These are phyloP conservation scores for Scheffersomyces parashehatae DNA, from an alignment of 1,139 yeast genomes.

Conservation along the genomic window DNA sequence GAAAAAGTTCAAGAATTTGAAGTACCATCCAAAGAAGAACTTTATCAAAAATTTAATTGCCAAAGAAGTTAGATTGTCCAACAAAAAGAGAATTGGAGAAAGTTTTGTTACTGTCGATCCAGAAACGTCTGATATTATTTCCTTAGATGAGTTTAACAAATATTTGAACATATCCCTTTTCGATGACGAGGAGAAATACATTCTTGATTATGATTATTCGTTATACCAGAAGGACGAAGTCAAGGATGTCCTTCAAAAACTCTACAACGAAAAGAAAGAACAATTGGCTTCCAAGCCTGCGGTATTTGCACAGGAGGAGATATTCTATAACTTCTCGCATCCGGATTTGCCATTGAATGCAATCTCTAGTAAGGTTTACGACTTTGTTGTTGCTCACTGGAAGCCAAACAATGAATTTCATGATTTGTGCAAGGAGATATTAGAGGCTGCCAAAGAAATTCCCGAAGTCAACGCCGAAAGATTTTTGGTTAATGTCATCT, in stretches of 20 bases:
- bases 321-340: slow-evolving; percentile 38
- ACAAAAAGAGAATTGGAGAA: slow-evolving; percentile 66
- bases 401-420: slow-evolving; percentile 41
- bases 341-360: slow-evolving; percentile 40
- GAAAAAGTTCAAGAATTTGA: slow-evolving; percentile 30
- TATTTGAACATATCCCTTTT: slow-evolving; percentile 54
- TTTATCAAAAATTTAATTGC: slow-evolving; percentile 79
- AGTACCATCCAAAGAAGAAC: slow-evolving; percentile 70
- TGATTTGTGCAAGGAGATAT: slow-evolving; percentile 32
- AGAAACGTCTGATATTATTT: slow-evolving; percentile 24
- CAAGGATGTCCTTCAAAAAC: slow-evolving; percentile 27
- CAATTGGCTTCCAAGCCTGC: slow-evolving; percentile 24
- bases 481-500: slow-evolving; percentile 59
- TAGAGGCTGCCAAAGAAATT: slow-evolving; percentile 19
- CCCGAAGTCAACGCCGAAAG: slow-evolving; percentile 37
- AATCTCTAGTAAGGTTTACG: slow-evolving; percentile 40
- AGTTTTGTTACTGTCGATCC: slow-evolving; percentile 61
- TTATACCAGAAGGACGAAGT: slow-evolving; percentile 29
- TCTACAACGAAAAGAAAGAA: slow-evolving; percentile 34
- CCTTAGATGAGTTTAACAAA: slow-evolving; percentile 58
- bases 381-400: slow-evolving; percentile 44
- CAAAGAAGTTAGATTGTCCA: slow-evolving; percentile 79
- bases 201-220: slow-evolving; percentile 37
- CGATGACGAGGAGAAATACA: slow-evolving; percentile 25
- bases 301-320: slow-evolving; percentile 43